phyloP scores from a whole-genome alignment of 345 rosid genomes.

The Acer saccharum region DNA sequence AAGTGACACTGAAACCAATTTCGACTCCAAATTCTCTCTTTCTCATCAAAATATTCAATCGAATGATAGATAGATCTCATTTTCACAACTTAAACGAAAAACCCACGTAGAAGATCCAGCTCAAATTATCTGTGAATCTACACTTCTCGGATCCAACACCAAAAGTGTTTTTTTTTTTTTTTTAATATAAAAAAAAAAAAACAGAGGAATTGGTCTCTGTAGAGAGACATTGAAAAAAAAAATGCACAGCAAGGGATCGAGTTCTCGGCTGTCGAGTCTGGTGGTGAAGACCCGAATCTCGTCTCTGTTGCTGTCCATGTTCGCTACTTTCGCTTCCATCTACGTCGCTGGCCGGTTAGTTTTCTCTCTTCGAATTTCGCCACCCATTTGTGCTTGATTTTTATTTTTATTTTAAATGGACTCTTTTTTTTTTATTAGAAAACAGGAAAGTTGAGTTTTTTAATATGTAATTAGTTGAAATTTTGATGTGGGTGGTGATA shows the following conservation, averaged over 20 bases:
- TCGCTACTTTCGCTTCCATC: slow-evolving; percentile 65
- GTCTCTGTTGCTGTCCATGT: slow-evolving; percentile 66
- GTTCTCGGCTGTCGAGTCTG: slow-evolving; percentile 36
- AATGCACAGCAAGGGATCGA: slow-evolving; percentile 57
- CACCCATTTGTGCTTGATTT: not conserved
- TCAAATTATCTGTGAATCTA: not conserved
- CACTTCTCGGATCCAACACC: not conserved
- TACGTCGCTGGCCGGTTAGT: slow-evolving; percentile 83
- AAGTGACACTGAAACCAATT: not conserved
- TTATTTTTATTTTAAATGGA: too few relatives aligned
- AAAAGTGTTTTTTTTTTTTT: not conserved
- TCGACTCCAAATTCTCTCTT: not conserved
- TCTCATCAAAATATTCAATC: not conserved
- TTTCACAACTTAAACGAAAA: not conserved
- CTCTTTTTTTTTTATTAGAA: not conserved
- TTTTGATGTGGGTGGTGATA: slow-evolving; percentile 15
- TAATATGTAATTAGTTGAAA: not conserved
- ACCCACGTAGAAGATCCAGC: slow-evolving; percentile 5
- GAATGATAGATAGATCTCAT: not conserved
- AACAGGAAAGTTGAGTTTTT: not conserved
- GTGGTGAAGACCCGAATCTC: slow-evolving; percentile 49
- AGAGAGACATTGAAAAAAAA: not conserved
- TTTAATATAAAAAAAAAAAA: not conserved
- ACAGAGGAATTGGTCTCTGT: not conserved
- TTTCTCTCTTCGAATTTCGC: not conserved